A percentile compares a stretch with the other conserved stretches of the same genome.
These are phyloP conservation scores for Neurospora tetraspora DNA, from an alignment of 495 filamentous ascomycete genomes.

Conservation along the genomic window DNA sequence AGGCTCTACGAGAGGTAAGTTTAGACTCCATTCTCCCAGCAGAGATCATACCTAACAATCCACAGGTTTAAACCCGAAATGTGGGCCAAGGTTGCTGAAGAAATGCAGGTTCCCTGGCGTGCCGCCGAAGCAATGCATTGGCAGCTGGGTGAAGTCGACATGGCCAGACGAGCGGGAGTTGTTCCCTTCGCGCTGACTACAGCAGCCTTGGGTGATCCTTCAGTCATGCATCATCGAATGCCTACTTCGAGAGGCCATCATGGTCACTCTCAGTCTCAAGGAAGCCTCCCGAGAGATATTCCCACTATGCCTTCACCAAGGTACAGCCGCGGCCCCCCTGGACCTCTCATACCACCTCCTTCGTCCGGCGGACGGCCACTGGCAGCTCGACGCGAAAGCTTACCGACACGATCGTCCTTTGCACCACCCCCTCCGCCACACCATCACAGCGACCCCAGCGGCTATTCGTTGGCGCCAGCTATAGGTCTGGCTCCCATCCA, in stretches of 20 bases:
- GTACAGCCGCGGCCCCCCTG: conserved; percentile 22
- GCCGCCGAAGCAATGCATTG: conserved; percentile 97
- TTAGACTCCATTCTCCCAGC: not conserved
- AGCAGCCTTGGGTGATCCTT: conserved; percentile 46
- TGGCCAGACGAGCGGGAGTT: conserved; percentile 80
- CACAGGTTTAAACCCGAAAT: conserved; percentile 90
- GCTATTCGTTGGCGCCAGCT: conserved; percentile 16
- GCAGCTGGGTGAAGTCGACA: conserved; percentile 87
- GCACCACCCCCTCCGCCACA: conserved; percentile 8
- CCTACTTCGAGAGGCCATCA: conserved; percentile 26
- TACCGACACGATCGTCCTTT: conserved; percentile 27
- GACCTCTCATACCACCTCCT: conserved; percentile 14
- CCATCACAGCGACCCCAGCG: conserved; percentile 8
- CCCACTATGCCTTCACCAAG: conserved; percentile 23
- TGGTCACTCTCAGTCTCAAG: conserved; percentile 39
- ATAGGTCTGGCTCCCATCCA: conserved; percentile 38
- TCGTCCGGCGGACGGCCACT: conserved; percentile 15
- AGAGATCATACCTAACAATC: conserved; percentile 11
- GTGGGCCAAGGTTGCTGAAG: conserved; percentile 88
- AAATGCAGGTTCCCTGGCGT: conserved; percentile 95
- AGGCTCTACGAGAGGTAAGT: conserved; percentile 88
- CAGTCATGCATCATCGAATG: conserved; percentile 26
- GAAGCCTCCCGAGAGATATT: conserved; percentile 30
- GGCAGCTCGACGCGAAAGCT: conserved; percentile 35
- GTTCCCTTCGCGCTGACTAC: conserved; percentile 66